Evolutionary conservation across 768 basidiomycete genomes (phyloP).

Genomic region (Lyophyllum shimeji): DNA sequence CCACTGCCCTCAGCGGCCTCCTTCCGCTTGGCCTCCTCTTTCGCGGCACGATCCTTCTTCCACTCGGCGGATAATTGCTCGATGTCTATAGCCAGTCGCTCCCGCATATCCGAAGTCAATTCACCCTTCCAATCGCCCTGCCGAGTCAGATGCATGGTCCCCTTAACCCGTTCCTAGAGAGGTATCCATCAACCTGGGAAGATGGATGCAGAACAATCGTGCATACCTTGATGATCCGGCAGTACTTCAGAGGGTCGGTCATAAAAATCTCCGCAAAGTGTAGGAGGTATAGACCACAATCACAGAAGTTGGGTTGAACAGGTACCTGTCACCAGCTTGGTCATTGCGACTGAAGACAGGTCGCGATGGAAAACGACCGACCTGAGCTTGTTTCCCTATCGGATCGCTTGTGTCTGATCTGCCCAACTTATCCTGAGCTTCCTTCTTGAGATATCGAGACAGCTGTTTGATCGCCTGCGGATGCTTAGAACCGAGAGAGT

Average conservation of each 20-base stretch:
- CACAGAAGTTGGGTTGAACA: conserved; percentile 82
- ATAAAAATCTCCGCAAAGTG: conserved; percentile 85
- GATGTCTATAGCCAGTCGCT: conserved; percentile 42
- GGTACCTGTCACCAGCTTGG: conserved; percentile 62
- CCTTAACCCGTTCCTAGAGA: conserved; percentile 24
- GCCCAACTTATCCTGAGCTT: conserved; percentile 73
- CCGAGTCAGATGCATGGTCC: conserved; percentile 35
- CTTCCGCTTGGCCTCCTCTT: conserved; percentile 37
- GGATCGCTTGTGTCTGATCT: conserved; percentile 37
- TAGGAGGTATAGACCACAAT: conserved; percentile 91
- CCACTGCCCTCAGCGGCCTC: conserved; percentile 25
- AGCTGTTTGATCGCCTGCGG: conserved; percentile 61
- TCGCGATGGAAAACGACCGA: conserved; percentile 26
- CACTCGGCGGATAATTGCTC: conserved; percentile 50
- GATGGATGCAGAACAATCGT: background rate
- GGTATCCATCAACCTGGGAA: background rate
- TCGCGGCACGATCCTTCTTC: conserved; percentile 43
- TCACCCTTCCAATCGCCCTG: conserved; percentile 52
- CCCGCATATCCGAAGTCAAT: conserved; percentile 46
- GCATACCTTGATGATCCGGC: conserved; percentile 47
- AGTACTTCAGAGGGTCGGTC: conserved; percentile 51
- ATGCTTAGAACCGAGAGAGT: conserved; percentile 83
- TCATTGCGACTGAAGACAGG: background rate
- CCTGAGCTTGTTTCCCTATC: conserved; percentile 51
- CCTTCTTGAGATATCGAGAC: conserved; percentile 63